Conservation (phyloP, 164 flowering plant genomes). For the Nelumbo lutea region DNA sequence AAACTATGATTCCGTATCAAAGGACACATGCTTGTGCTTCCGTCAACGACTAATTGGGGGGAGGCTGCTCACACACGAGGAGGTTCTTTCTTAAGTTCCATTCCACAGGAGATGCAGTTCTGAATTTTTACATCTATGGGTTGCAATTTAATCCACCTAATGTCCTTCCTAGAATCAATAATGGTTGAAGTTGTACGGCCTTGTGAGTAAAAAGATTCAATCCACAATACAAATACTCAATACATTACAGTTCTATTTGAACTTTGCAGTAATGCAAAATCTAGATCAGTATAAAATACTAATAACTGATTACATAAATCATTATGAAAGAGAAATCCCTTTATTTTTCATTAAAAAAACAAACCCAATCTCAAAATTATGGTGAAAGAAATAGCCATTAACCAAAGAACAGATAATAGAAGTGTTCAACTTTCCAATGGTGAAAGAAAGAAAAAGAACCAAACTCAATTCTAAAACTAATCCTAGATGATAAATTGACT, state of each 20-base stretch:
- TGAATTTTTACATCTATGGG: no score
- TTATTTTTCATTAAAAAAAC: neutral
- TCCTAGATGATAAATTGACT: neutral
- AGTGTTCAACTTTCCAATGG: neutral
- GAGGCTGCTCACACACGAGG: no score
- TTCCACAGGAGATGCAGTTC: no score
- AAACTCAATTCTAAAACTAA: constrained; percentile 5
- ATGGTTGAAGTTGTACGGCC: neutral
- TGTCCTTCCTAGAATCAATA: neutral
- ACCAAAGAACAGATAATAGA: neutral
- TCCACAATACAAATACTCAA: neutral
- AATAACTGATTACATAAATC: neutral
- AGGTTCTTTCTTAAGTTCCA: no score
- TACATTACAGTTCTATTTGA: neutral
- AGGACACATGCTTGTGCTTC: no score
- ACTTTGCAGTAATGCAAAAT: neutral
- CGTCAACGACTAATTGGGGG: no score
- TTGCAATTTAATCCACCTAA: neutral
- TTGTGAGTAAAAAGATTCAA: neutral
- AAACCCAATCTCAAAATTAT: no score
- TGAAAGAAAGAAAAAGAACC: neutral
- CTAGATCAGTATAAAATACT: neutral
- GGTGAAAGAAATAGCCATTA: neutral
- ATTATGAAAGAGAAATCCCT: neutral
- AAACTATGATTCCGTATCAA: no score